Percentiles rank a stretch among this genome's conserved stretches.
phyloP scores from a whole-genome alignment of 768 basidiomycete species.

The Kwoniella sp. region DNA sequence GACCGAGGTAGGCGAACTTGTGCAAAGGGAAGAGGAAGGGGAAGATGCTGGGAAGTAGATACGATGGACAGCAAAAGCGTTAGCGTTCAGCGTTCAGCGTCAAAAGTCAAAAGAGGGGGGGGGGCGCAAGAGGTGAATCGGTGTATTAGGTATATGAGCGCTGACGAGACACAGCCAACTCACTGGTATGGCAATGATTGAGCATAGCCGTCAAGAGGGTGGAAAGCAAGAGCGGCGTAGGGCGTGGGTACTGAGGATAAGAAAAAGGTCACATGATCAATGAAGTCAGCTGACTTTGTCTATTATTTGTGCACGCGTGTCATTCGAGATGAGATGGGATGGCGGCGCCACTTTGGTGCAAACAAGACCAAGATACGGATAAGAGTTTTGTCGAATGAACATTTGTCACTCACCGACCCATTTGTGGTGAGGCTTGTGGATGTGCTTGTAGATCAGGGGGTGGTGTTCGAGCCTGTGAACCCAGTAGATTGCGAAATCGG shows the following conservation, averaged over 20 bases:
- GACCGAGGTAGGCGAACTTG: conserved; percentile 74
- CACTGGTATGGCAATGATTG: conserved; percentile 92
- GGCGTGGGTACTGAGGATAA: conserved; percentile 80
- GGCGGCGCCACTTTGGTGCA: conserved; percentile 2
- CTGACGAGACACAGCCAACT: conserved; percentile 7
- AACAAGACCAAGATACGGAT: neutral
- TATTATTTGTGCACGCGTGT: neutral
- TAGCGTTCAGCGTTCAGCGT: too few relatives aligned
- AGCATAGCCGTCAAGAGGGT: conserved; percentile 88
- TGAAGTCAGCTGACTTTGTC: conserved; percentile 2
- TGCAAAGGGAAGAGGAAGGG: conserved; percentile 88
- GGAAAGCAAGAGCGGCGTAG: conserved; percentile 96
- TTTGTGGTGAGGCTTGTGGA: conserved; percentile 99
- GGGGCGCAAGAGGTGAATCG: neutral
- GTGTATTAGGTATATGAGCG: neutral
- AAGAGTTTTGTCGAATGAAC: neutral
- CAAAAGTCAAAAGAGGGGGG: neutral
- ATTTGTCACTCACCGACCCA: conserved; percentile 77
- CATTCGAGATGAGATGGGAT: too few relatives aligned
- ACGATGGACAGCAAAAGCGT: neutral
- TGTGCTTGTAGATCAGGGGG: conserved; percentile 78
- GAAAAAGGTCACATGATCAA: neutral
- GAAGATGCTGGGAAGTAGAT: conserved; percentile 62
- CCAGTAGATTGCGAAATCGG: conserved; percentile 95
- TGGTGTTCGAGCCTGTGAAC: conserved; percentile 87